These are phyloP conservation scores for Exophiala sp. DNA, from an alignment of 2,329 filamentous ascomycete genomes.

Conservation along the genomic window DNA sequence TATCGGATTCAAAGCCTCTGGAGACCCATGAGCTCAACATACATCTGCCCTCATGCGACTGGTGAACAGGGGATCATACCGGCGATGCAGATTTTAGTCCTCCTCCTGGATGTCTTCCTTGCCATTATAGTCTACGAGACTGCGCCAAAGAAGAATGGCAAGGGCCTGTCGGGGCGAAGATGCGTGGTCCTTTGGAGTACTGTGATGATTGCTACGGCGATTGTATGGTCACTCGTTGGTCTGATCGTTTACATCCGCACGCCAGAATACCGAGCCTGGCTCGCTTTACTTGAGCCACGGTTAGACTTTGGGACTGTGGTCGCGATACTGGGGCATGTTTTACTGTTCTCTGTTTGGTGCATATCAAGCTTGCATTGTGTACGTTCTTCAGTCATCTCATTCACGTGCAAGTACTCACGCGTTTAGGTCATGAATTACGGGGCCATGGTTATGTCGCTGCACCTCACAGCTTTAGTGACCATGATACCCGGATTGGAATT, in stretches of 20 bases:
- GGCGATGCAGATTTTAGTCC: conserved; percentile 35
- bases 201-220: conserved; percentile 28
- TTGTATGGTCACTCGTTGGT: conserved; percentile 35
- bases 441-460: conserved; percentile 22
- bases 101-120: conserved; percentile 40
- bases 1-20: conserved; percentile 35
- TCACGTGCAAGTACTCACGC: conserved; percentile 12
- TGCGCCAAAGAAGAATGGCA: conserved; percentile 10
- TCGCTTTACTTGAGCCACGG: conserved; percentile 35
- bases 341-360: conserved; percentile 34
- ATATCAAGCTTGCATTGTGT: conserved; percentile 39
- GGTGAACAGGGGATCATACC: conserved; percentile 34
- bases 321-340: conserved; percentile 35
- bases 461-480: conserved; percentile 20
- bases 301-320: conserved; percentile 31
- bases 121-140: conserved; percentile 30
- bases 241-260: conserved; percentile 34
- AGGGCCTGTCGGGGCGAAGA: conserved; percentile 14
- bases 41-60: conserved; percentile 44
- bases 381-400: conserved; percentile 23
- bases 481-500: conserved; percentile 25
- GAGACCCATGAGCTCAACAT: conserved; percentile 40
- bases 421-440: conserved; percentile 24
- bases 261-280: conserved; percentile 37
- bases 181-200: conserved; percentile 24